These are phyloP conservation scores for Huiozyma sinensis DNA, from an alignment of 805 yeast species.

Conservation along the genomic window DNA sequence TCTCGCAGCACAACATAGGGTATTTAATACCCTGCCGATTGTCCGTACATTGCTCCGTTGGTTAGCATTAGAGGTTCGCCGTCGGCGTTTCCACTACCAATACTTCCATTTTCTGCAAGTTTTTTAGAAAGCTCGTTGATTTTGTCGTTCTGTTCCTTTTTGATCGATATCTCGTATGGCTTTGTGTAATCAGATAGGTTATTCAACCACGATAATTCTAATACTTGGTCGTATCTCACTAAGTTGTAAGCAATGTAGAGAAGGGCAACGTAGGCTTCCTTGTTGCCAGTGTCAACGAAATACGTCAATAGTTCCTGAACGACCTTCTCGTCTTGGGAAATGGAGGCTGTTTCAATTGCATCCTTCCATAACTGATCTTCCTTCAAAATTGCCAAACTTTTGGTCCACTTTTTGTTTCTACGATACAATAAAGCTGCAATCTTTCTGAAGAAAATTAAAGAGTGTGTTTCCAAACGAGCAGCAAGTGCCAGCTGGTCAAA, in stretches of 20 bases:
- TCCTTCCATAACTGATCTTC: conserved; percentile 91
- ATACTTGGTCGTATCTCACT: conserved; percentile 70
- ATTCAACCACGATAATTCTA: conserved; percentile 88
- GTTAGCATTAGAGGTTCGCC: conserved; percentile 76
- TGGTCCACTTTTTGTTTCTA: conserved; percentile 87
- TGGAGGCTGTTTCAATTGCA: conserved; percentile 83
- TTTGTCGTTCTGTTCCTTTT: conserved; percentile 65
- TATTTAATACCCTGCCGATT: conserved; percentile 59
- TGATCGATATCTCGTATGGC: conserved; percentile 82
- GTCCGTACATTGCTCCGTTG: conserved; percentile 64
- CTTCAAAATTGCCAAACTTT: conserved; percentile 80
- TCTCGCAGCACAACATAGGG: neutral
- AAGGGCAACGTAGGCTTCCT: conserved; percentile 87
- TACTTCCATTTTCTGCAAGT: conserved; percentile 50
- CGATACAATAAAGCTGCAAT: conserved; percentile 91
- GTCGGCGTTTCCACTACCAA: conserved; percentile 39
- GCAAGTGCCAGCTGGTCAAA: conserved; percentile 91
- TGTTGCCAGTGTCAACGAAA: conserved; percentile 94
- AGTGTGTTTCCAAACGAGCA: conserved; percentile 83
- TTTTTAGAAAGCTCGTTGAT: conserved; percentile 58
- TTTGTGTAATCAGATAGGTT: conserved; percentile 72
- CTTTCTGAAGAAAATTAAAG: conserved; percentile 85
- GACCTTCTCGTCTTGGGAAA: conserved; percentile 66
- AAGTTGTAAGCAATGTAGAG: conserved; percentile 77
- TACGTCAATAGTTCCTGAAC: conserved; percentile 82